Percentiles rank a stretch among this genome's conserved stretches.
Conservation (phyloP, 1,284 basidiomycete genomes). For the Pseudozyma sp. region DNA sequence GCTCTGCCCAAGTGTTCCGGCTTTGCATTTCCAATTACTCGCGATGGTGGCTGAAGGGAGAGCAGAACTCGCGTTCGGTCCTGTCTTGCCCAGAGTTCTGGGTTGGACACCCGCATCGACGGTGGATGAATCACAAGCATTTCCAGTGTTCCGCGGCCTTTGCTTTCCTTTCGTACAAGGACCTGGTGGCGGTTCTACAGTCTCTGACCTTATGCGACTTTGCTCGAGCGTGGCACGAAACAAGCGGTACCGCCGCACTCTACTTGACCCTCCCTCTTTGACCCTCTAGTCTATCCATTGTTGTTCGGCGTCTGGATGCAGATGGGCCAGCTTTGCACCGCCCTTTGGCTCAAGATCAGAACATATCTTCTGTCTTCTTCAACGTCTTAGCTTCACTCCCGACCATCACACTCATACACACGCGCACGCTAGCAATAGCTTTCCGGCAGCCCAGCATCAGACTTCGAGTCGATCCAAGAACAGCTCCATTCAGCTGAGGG, state of each 20-base stretch:
- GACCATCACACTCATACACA: too few species aligned
- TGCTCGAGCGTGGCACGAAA: background rate
- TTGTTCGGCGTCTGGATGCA: too few species aligned
- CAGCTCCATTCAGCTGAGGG: slow-evolving; percentile 38
- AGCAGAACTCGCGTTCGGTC: too few species aligned
- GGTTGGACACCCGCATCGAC: background rate
- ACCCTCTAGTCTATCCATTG: background rate
- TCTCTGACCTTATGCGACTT: background rate
- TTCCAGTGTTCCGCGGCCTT: slow-evolving; percentile 1
- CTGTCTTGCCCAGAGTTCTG: slow-evolving; percentile 3
- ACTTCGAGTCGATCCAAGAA: background rate
- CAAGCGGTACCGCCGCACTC: slow-evolving; percentile 9
- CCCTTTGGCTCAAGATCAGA: too few species aligned
- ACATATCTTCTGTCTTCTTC: too few species aligned
- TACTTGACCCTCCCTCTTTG: background rate
- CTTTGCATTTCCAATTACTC: too few species aligned
- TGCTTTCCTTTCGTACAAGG: slow-evolving; percentile 4
- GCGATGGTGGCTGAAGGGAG: too few species aligned
- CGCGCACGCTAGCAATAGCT: too few species aligned
- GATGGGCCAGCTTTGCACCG: too few species aligned
- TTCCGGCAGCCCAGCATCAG: too few species aligned
- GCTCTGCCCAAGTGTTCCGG: too few species aligned
- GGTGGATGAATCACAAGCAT: slow-evolving; percentile 8
- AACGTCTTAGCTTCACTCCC: too few species aligned
- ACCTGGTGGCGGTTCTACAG: background rate